Evolutionary conservation across 495 filamentous ascomycete genomes (phyloP), one percentile per base, ranked within the genome.

Genomic region (Neurospora sp.): DNA sequence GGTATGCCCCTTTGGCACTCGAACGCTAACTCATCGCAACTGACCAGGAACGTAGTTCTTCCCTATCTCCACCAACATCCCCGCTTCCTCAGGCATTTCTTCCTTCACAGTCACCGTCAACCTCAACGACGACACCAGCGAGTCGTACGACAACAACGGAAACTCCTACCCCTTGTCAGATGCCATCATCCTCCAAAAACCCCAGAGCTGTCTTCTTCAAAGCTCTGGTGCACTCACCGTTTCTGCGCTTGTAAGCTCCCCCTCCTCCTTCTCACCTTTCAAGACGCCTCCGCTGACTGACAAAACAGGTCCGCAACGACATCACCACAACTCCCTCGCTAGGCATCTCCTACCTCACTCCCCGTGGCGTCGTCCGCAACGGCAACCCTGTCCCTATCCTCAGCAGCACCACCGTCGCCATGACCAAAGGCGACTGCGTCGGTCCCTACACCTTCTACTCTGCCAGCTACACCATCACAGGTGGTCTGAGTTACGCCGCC

Each of bases 401-500:
- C 19, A 83, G 82, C 36, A 83, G 76, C 6, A 76, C 79, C 8
- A 84, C 80, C 4, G 45, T 85, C 9, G 71, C 80, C 9, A 88
- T 90, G 86, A 77, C 80, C 4, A 78, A 86, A 73, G 84, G 85
- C 13, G 73, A 81, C 42, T 86, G 87, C 43, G 78, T 86, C 40
- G 89, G 89, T 8, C 74, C 76, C 9, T 89, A 90, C 73, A 86
- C 81, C 21, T 81, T 90, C 36, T 89, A 86, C 75, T 84, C 82
- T 11, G 86, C 81, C 2, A 84, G 77, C 66, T 85, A 83, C 73
- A 78, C 84, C 45, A 79, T 86, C 54, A 76, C 81, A 31, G 84
- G 81, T 17, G 83, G 84, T 24, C 80, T 84, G 54, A 85, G 81
- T 69, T 83, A 83, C 76, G 84, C 85, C 43, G 83, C 86, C n/a